These are phyloP conservation scores for Suillus discolor DNA, from an alignment of 768 basidiomycete genomes.

Conservation along the genomic window DNA sequence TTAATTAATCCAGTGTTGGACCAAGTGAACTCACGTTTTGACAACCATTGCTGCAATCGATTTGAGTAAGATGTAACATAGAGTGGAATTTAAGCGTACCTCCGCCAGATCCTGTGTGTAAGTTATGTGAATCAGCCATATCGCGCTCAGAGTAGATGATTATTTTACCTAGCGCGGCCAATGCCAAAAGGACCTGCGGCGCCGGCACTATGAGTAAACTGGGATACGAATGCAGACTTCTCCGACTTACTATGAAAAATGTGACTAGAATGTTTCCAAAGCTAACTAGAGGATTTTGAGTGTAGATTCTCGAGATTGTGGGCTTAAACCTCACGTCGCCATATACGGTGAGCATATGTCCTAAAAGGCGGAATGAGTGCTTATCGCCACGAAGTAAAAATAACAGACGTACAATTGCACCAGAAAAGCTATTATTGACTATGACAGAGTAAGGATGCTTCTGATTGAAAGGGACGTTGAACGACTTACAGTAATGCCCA, in stretches of 20 bases:
- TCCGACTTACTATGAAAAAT: constrained; percentile 32
- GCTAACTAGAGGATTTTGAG: constrained; percentile 26
- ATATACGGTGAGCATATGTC: constrained; percentile 40
- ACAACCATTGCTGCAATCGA: constrained; percentile 31
- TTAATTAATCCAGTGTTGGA: background rate
- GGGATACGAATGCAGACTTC: background rate
- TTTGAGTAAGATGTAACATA: background rate
- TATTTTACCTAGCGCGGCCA: constrained; percentile 29
- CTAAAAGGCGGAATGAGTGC: constrained; percentile 14
- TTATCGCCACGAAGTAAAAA: background rate
- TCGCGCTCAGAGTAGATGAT: background rate
- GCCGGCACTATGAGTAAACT: background rate
- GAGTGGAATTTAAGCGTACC: constrained; percentile 20
- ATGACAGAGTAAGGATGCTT: background rate
- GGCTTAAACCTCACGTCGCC: constrained; percentile 32
- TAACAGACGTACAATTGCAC: constrained; percentile 34
- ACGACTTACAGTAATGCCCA: constrained; percentile 34
- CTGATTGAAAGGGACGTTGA: background rate
- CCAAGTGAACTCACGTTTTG: constrained; percentile 27
- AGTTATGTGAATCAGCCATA: background rate
- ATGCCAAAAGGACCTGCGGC: constrained; percentile 27
- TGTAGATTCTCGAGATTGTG: background rate
- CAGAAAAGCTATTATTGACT: constrained; percentile 38
- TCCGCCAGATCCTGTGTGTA: constrained; percentile 27
- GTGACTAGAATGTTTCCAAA: constrained; percentile 33